These are phyloP conservation scores for Hanseniaspora clermontiae DNA, from an alignment of 805 yeast genomes.

Conservation along the genomic window DNA sequence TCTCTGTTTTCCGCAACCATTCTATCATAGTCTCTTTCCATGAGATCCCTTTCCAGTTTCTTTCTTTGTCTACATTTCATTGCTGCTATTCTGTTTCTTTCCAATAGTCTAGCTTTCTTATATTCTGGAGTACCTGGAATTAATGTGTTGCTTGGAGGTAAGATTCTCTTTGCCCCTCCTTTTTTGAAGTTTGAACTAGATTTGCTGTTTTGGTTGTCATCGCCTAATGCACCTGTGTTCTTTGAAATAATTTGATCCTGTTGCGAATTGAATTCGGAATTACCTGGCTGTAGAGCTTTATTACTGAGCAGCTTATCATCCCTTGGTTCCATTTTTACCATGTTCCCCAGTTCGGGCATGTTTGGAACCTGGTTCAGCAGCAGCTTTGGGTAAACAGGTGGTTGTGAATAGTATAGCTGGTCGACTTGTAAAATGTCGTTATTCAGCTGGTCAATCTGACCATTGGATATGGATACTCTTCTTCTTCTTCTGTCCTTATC, in stretches of 20 bases:
- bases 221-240: background rate
- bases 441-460: slow-evolving; percentile 68
- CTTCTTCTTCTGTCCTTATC: slow-evolving; percentile 30
- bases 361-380: background rate
- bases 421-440: slow-evolving; percentile 30
- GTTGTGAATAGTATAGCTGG: slow-evolving; percentile 29
- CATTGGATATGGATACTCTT: slow-evolving; percentile 70
- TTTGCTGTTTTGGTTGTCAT: slow-evolving; percentile 34
- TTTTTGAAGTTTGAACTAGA: slow-evolving; percentile 19
- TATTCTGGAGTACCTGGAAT: slow-evolving; percentile 59
- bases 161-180: slow-evolving; percentile 9
- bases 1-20: slow-evolving; percentile 34
- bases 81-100: slow-evolving; percentile 56
- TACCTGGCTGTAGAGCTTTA: background rate
- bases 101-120: slow-evolving; percentile 50
- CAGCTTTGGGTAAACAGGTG: slow-evolving; percentile 23
- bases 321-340: background rate
- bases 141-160: slow-evolving; percentile 31
- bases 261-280: background rate
- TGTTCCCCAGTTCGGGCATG: slow-evolving; percentile 22
- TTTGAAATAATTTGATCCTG: background rate
- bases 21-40: slow-evolving; percentile 47
- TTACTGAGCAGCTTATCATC: background rate
- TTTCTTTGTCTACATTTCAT: slow-evolving; percentile 56
- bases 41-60: slow-evolving; percentile 53